Base-by-base conservation (phyloP, 306 rosid genomes). In the Trifolium dubium region DNA sequence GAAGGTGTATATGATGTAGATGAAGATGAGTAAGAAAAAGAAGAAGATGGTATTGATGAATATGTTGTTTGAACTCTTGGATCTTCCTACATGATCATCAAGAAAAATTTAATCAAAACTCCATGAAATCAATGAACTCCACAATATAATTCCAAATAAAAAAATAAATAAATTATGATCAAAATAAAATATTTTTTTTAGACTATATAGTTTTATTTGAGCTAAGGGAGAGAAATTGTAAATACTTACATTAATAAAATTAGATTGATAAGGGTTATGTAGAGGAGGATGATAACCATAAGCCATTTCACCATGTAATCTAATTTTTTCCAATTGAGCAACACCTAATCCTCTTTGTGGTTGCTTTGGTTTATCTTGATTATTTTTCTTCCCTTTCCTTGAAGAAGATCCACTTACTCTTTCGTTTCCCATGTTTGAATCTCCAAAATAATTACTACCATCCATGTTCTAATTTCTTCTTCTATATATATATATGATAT, bases 281-380 rank as follows among this genome's bases (percentile, higher is more conserved):
- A 68, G 87, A 77, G 85, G 79, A 73, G 72, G 80, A 67, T 66
- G 72, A 8, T 72, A 59, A 7, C 80, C 60, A 77, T 67, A 83
- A 1, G 83, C 85, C 71, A 92, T 81, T 85, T 92, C 90, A 41
- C 92, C 96, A 84, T 92, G 98, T 84, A 95, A 85, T 87, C 99
- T 92, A 85, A 95, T 95, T 85, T 92, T 95, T 88, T 95, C 99
- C 64, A 95, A 86, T 74, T 95, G 99, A 83, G 99, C 99, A 73
- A 95, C 98, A 10, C 99, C 99, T 64, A 95, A 85, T 46, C 99
- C 99, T 88, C 99, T 90, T 81, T 95, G 99, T 1, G 99, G 99
- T 78, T 88, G 99, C 73, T 92, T 95, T 29, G 99, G 98, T 79
- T 95, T 95, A 10, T 92, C 98, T 15, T 95, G 86, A 76, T 78